These are phyloP conservation scores for Drosera spatulata DNA, from an alignment of 179 eudicot species.

Conservation along the genomic window DNA sequence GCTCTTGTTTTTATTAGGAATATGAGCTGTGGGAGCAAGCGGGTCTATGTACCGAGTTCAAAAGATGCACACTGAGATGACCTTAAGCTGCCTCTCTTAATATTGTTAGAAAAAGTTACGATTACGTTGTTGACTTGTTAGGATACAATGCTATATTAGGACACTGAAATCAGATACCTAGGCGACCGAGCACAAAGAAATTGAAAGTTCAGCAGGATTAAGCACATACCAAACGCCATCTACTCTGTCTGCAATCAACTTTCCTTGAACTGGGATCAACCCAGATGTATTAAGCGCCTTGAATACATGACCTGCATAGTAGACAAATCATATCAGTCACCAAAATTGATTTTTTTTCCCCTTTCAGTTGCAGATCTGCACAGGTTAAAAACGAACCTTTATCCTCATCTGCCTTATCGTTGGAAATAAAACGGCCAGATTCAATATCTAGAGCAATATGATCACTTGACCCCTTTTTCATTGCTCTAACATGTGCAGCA, in stretches of 20 bases:
- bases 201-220: neutral
- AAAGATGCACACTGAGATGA: no score
- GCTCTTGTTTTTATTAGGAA: no score
- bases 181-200: neutral
- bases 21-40: no score
- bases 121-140: neutral
- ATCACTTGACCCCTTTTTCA: constrained; percentile 80
- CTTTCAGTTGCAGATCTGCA: no score
- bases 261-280: constrained; percentile 82
- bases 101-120: no score
- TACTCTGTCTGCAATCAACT: constrained; percentile 70
- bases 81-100: no score
- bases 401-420: constrained; percentile 56
- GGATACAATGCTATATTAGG: neutral
- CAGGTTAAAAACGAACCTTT: constrained; percentile 27
- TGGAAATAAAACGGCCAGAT: constrained; percentile 61
- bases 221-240: constrained; percentile 83
- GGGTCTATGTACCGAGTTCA: no score
- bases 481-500: constrained; percentile 66
- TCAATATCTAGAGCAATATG: constrained; percentile 81
- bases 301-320: constrained; percentile 71
- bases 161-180: neutral
- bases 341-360: no score
- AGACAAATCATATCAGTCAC: constrained; percentile 3
- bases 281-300: constrained; percentile 92